A percentile compares a stretch with the other conserved stretches of the same genome.
phyloP scores from a whole-genome alignment of 176 grass and related monocot species.

The Thinopyrum elongatum region DNA sequence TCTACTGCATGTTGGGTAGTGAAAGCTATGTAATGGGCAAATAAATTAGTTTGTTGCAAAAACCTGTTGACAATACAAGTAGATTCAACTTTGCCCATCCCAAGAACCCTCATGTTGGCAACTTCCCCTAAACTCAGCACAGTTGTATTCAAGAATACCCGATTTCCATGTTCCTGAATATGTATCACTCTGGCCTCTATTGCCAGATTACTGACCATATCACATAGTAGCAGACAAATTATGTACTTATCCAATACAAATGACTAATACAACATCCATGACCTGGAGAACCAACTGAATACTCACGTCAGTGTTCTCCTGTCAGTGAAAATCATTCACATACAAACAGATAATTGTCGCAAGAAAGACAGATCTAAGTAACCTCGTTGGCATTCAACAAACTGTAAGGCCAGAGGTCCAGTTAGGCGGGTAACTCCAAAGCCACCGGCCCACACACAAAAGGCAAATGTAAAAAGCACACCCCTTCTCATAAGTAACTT shows the following conservation, averaged over 20 bases:
- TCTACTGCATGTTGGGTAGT: neutral
- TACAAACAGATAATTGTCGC: neutral
- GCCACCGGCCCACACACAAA: constrained; percentile 5
- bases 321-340: neutral
- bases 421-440: constrained; percentile 12
- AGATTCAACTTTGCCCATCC: neutral
- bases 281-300: neutral
- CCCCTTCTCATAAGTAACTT: constrained; percentile 22
- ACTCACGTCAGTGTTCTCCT: neutral
- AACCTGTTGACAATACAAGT: neutral
- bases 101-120: neutral
- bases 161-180: neutral
- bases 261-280: neutral
- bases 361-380: neutral
- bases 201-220: neutral
- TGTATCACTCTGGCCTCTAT: neutral
- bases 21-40: neutral
- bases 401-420: neutral
- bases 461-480: constrained; percentile 16
- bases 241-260: constrained; percentile 3
- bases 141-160: neutral
- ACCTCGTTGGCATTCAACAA: neutral
- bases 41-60: no score
- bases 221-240: neutral
- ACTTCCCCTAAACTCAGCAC: neutral